Evolutionary conservation across 2,329 filamentous ascomycete species (phyloP).

Genomic region (Fusarium pseudograminearum): DNA sequence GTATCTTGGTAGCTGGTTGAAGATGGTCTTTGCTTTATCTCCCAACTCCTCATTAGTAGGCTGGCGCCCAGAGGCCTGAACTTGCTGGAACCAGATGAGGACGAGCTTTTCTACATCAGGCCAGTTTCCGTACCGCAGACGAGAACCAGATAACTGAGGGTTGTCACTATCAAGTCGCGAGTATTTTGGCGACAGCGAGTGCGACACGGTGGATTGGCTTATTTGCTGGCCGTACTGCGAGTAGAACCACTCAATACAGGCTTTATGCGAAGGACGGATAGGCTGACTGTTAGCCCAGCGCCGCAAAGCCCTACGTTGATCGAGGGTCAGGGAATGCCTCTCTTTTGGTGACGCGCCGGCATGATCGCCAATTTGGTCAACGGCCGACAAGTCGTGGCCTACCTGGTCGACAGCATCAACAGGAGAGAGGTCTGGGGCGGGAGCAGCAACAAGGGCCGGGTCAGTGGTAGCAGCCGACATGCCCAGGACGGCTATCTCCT

Average conservation of each 20-base stretch:
- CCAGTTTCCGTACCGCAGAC: conserved; percentile 73
- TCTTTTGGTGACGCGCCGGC: conserved; percentile 54
- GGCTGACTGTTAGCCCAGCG: conserved; percentile 70
- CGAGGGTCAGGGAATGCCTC: conserved; percentile 70
- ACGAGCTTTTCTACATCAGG: conserved; percentile 71
- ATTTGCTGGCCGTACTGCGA: conserved; percentile 69
- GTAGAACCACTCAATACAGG: conserved; percentile 73
- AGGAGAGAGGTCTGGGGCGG: conserved; percentile 49
- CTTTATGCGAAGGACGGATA: conserved; percentile 69
- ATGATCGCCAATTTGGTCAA: conserved; percentile 26
- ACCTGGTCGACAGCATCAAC: conserved; percentile 39
- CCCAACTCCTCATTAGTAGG: conserved; percentile 73
- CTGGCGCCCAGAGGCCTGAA: conserved; percentile 64
- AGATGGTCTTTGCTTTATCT: conserved; percentile 71
- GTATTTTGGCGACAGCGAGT: conserved; percentile 72
- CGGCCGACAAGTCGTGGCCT: conserved; percentile 35
- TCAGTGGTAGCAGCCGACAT: conserved; percentile 56
- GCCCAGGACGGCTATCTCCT: conserved; percentile 48
- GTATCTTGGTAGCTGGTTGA: conserved; percentile 69
- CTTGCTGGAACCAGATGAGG: conserved; percentile 66
- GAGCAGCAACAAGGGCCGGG: conserved; percentile 53
- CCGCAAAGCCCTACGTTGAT: conserved; percentile 70
- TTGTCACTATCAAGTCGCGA: conserved; percentile 70
- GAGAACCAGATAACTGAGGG: conserved; percentile 71
- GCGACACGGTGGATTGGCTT: conserved; percentile 72